Evolutionary conservation across 176 grass and related monocot genomes (phyloP).

Genomic region (Cenchrus americanus): DNA sequence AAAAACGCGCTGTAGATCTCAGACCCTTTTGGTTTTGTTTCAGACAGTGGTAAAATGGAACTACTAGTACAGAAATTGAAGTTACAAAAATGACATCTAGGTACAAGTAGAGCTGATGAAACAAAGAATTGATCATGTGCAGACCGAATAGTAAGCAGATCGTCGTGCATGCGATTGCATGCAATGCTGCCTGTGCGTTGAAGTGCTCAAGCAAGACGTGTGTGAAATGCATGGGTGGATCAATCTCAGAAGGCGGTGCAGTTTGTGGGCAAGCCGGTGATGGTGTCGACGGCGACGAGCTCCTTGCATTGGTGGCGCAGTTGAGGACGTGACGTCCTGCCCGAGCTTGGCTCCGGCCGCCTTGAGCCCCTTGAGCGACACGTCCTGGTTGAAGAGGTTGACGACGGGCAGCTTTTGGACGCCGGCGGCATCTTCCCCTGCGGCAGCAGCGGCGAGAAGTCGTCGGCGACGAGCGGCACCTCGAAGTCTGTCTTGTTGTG

Average conservation of each 20-base stretch:
- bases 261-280: conserved; percentile 76
- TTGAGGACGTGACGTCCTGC: conserved; percentile 71
- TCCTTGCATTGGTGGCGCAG: conserved; percentile 35
- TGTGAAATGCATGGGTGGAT: no score
- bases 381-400: conserved; percentile 94
- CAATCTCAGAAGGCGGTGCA: conserved; percentile 63
- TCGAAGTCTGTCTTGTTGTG: conserved; percentile 77
- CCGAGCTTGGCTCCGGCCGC: conserved; percentile 89
- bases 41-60: no score
- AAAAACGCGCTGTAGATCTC: neutral
- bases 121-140: conserved; percentile 34
- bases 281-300: conserved; percentile 61
- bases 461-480: conserved; percentile 78
- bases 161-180: no score
- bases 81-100: conserved; percentile 10
- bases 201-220: neutral
- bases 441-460: conserved; percentile 78
- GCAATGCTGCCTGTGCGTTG: conserved; percentile 13
- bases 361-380: conserved; percentile 86
- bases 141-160: neutral
- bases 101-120: neutral
- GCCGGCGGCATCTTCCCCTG: conserved; percentile 83
- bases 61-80: conserved; percentile 3
- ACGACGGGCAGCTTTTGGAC: conserved; percentile 78
- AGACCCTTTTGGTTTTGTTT: no score